Base-by-base conservation (phyloP, 2,329 filamentous ascomycete species). In the Bipolaris victoriae region DNA sequence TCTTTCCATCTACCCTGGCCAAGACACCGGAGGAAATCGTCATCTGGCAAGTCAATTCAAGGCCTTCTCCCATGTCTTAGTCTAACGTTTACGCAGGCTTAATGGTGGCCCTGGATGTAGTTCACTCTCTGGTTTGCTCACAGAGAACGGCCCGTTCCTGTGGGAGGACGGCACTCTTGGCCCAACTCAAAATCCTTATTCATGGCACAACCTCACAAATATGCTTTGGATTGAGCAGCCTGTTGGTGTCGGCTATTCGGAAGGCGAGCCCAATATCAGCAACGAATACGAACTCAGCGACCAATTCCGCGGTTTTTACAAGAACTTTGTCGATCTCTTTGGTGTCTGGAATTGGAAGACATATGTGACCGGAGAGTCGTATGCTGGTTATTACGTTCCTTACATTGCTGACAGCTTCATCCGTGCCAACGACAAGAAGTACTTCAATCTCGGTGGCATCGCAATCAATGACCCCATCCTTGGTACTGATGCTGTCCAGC, bases 81-180 rank as follows among this genome's bases (percentile, higher is more conserved):
- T 35, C 58, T 65, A 44, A 67, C 37, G 2, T 9, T 1, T 16
- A 18, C 3, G 13, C 39, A 74, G 71, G 72, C 67, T 76, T 48
- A 77, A 77, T 45, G 75, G 74, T 26, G 75, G 74, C 7, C 77
- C 77, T 6, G 77, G 77, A 2, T 79, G 77, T 60, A 73, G 67
- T 31, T 90, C 87, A 1, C 80, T 91, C 6, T 83, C 87, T 63
- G 90, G 89, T 7, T 79, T 93, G 1, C 73, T 94, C 9, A 89
- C 91, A 49, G 90, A 94, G 66, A 93, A 92, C 65, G 90, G 91
- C 0, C 88, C 90, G 0, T 75, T 75, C 49, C 72, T 63, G 1
- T 78, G 76, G 74, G 84, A 89, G 69, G 81, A 85, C 11, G 91
- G 91, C 33, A 93, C 89, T 0, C 84, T 81, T 53, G 80, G 81